Conservation (phyloP, 805 yeast species). For the Metschnikowia sp. region DNA sequence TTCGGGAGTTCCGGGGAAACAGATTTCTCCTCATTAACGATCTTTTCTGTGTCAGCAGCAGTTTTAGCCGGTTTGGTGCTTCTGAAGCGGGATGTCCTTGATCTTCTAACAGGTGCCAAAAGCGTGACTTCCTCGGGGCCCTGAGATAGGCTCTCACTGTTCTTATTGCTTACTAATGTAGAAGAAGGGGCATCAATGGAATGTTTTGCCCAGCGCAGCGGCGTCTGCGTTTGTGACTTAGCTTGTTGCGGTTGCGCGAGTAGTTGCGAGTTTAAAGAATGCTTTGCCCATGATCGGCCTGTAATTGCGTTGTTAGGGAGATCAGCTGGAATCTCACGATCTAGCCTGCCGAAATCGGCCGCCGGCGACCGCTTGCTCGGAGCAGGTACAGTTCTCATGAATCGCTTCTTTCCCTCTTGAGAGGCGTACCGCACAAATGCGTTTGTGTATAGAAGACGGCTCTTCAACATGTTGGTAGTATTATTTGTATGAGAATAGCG, state of each 20-base stretch:
- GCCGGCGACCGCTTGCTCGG: conserved; percentile 12
- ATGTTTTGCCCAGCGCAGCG: conserved; percentile 33
- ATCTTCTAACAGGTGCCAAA: conserved; percentile 23
- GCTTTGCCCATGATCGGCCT: conserved; percentile 12
- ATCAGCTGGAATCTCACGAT: conserved; percentile 8
- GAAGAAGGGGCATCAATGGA: conserved; percentile 9
- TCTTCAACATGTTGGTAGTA: conserved; percentile 10
- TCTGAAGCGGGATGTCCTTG: conserved; percentile 30
- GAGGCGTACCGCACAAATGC: conserved; percentile 16
- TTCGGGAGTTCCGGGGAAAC: conserved; percentile 6
- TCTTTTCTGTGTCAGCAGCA: background rate
- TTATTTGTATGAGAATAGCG: too few relatives aligned
- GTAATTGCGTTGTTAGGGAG: conserved; percentile 3
- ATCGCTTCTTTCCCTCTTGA: conserved; percentile 20
- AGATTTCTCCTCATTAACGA: too few relatives aligned
- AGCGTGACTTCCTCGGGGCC: conserved; percentile 3
- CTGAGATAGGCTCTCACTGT: background rate
- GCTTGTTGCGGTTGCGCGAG: conserved; percentile 1
- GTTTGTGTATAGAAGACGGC: conserved; percentile 8
- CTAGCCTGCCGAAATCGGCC: conserved; percentile 11
- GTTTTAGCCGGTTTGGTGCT: background rate
- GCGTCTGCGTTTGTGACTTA: background rate
- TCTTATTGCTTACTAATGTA: background rate
- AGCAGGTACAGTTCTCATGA: conserved; percentile 26
- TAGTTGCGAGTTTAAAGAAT: conserved; percentile 5